Evolutionary conservation across 495 filamentous ascomycete genomes (phyloP).

Genomic region (Entonaema liquescens): DNA sequence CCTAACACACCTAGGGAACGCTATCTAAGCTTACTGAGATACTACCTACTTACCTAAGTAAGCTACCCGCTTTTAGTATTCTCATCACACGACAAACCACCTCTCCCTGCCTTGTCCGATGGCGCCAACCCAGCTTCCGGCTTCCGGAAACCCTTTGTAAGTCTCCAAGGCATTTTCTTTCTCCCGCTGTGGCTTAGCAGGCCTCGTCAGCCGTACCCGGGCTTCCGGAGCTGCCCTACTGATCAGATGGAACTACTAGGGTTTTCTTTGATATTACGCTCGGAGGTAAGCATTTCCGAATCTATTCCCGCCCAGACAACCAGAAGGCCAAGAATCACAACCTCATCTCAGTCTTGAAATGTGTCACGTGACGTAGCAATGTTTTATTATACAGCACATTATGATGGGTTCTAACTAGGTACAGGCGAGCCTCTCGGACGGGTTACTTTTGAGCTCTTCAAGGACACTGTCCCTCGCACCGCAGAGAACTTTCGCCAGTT

Average conservation of each 20-base stretch:
- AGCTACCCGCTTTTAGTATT: constrained; percentile 3
- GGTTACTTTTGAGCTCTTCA: constrained; percentile 93
- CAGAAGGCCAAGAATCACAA: neutral
- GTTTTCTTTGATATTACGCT: constrained; percentile 96
- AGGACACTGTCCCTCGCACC: constrained; percentile 81
- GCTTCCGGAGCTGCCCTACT: constrained; percentile 18
- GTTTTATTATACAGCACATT: neutral
- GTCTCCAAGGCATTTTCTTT: constrained; percentile 33
- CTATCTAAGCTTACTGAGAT: neutral
- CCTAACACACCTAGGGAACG: neutral
- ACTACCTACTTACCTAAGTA: neutral
- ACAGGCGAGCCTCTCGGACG: constrained; percentile 89
- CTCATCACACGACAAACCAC: constrained; percentile 1
- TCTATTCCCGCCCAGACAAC: neutral
- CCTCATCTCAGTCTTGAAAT: neutral
- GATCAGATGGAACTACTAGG: constrained; percentile 41
- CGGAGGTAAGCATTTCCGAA: constrained; percentile 69
- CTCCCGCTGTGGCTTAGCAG: constrained; percentile 24
- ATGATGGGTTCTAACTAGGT: constrained; percentile 7
- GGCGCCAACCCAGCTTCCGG: constrained; percentile 62
- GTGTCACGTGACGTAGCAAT: constrained; percentile 25
- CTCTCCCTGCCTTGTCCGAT: constrained; percentile 43
- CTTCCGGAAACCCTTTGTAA: constrained; percentile 64
- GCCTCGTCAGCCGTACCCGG: constrained; percentile 6
- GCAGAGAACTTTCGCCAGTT: constrained; percentile 98